Conservation (phyloP, 257 asterid species). For the Solanum habrochaites region DNA sequence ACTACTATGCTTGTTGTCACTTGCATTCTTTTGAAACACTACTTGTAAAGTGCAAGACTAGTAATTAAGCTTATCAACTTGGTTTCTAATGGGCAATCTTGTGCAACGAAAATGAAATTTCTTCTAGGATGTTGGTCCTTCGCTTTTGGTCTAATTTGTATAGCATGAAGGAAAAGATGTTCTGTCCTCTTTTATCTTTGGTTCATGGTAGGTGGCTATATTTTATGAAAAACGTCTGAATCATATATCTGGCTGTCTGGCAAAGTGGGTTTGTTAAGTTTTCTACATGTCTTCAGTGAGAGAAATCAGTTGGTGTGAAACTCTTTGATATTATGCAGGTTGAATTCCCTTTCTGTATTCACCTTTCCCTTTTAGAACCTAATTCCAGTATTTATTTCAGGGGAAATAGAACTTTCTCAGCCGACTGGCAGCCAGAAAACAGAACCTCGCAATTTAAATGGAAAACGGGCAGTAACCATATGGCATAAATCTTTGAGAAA, state of each 20-base stretch:
- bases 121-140: neutral
- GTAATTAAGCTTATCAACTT: neutral
- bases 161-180: neutral
- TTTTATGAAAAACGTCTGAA: neutral
- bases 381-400: conserved; percentile 17
- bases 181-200: neutral
- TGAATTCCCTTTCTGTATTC: neutral
- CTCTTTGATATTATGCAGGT: neutral
- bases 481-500: conserved; percentile 52
- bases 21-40: neutral
- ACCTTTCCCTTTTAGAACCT: neutral
- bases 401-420: conserved; percentile 23
- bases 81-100: neutral
- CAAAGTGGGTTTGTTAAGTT: neutral
- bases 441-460: conserved; percentile 54
- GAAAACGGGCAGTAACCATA: conserved; percentile 41
- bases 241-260: neutral
- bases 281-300: neutral
- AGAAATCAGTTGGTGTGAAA: neutral
- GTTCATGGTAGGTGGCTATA: neutral
- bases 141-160: neutral
- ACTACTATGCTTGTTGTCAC: neutral
- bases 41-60: neutral
- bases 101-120: neutral
- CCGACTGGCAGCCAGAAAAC: conserved; percentile 10